phyloP scores from a whole-genome alignment of 2,329 filamentous ascomycete genomes.

The Xylaria sp. region DNA sequence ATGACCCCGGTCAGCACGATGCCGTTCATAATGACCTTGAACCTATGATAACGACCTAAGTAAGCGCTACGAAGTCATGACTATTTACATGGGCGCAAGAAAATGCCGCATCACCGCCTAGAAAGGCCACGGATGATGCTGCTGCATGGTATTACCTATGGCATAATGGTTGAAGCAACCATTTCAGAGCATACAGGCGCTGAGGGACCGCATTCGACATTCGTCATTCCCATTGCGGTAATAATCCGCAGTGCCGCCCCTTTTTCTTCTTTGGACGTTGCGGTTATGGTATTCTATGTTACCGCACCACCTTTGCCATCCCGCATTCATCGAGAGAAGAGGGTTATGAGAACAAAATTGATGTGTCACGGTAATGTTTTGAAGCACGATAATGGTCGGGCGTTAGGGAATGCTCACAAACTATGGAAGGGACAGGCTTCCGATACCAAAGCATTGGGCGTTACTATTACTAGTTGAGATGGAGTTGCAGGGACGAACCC shows the following conservation, averaged over 20 bases:
- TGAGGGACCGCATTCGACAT: background rate
- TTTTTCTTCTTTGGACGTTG: background rate
- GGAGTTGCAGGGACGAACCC: background rate
- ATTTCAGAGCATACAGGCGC: background rate
- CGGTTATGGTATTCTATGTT: slow-evolving; percentile 1
- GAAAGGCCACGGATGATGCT: background rate
- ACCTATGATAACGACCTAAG: slow-evolving; percentile 48
- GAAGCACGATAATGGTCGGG: background rate
- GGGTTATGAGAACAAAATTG: background rate
- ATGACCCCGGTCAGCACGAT: slow-evolving; percentile 23
- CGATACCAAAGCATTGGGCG: background rate
- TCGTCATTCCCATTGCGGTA: background rate
- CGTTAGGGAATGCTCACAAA: background rate
- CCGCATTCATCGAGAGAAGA: background rate
- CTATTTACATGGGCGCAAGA: background rate
- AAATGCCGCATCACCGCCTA: no score
- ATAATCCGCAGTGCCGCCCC: background rate
- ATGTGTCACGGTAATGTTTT: background rate
- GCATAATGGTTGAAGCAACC: background rate
- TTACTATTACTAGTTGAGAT: background rate
- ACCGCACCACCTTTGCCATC: background rate
- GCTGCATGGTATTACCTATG: background rate
- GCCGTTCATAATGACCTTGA: slow-evolving; percentile 39
- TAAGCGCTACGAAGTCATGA: background rate
- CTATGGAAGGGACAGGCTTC: background rate